A percentile compares a stretch with the other conserved stretches of the same genome.
These are phyloP conservation scores for Suillus tomentosus DNA, from an alignment of 768 basidiomycete species.

Conservation along the genomic window DNA sequence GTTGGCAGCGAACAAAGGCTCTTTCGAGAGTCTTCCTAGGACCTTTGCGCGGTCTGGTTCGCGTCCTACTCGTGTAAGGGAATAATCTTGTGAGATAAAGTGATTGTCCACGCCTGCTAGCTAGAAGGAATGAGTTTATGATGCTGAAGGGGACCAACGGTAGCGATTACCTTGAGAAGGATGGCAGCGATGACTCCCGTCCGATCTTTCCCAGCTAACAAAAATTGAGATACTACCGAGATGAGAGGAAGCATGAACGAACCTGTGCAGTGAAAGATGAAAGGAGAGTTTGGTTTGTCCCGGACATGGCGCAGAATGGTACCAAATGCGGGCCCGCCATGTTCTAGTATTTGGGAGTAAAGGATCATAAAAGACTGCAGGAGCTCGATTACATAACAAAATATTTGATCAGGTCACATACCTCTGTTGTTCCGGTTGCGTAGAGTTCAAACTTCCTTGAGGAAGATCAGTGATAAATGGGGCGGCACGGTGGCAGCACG, in stretches of 20 bases:
- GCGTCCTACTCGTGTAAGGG: slow-evolving; percentile 75
- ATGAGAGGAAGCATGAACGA: slow-evolving; percentile 9
- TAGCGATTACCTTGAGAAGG: slow-evolving; percentile 56
- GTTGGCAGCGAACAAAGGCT: slow-evolving; percentile 73
- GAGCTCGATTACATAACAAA: slow-evolving; percentile 10
- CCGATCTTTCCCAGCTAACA: slow-evolving; percentile 75
- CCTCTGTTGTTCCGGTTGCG: slow-evolving; percentile 80
- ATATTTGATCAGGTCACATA: slow-evolving; percentile 23
- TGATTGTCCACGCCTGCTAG: slow-evolving; percentile 73
- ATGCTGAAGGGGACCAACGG: not conserved
- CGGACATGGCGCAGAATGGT: slow-evolving; percentile 71
- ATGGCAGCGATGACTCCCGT: slow-evolving; percentile 78
- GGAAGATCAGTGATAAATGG: slow-evolving; percentile 11
- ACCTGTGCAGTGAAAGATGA: slow-evolving; percentile 79
- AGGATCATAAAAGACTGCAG: slow-evolving; percentile 75
- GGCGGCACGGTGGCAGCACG: slow-evolving; percentile 30
- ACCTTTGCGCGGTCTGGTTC: slow-evolving; percentile 76
- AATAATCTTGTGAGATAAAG: slow-evolving; percentile 70
- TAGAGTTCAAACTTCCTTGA: slow-evolving; percentile 56
- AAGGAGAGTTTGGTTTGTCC: slow-evolving; percentile 65
- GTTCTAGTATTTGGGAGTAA: slow-evolving; percentile 79
- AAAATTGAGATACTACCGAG: not conserved
- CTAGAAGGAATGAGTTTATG: slow-evolving; percentile 36
- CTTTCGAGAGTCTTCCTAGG: slow-evolving; percentile 64
- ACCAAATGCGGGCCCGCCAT: slow-evolving; percentile 70